Evolutionary conservation across 2,329 filamentous ascomycete genomes (phyloP), one percentile per base, ranked within the genome.

Genomic region (Dryadomyces quercivorus): DNA sequence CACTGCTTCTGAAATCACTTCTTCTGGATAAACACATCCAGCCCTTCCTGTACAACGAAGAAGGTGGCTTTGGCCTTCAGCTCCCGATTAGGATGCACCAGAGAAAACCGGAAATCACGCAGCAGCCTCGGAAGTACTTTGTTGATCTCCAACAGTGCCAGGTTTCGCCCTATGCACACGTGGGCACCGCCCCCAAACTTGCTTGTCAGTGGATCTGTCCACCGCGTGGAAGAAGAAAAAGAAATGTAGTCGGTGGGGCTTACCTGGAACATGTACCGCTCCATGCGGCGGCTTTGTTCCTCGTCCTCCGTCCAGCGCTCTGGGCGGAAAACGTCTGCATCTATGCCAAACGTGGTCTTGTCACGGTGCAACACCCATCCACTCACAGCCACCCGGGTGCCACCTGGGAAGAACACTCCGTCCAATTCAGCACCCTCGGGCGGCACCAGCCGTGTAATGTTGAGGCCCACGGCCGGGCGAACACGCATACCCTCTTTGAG

Each of bases 1-100:
- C n/a, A n/a, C n/a, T n/a, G n/a, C n/a, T n/a, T n/a, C n/a, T n/a
- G n/a, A n/a, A n/a, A n/a, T n/a, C n/a, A n/a, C 56, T 65, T 67
- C 61, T 65, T 66, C 58, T 68, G 69, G 55, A 76, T 68, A 60
- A 69, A 77, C 50, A 80, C 76, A 50, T 79, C 70, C 57, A 81
- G 61, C 0, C 78, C 78, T 51, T 74, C 69, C 63, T 81, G 78
- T 10, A 81, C 76, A 10, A 81, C 78, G 60, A 82, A 81, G 64
- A 81, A 81, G 3, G 76, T 78, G 20, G 77, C 73, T 53, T 76
- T 72, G n/a, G 76, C 75, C 56, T 70, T 72, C 59, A 81, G 67
- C 52, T 73, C 69, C 45, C 72, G 68, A 10, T 70, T 68, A 0
- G 75, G 75, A 55, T 75, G 68, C n/a, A 73, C 70, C 26, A 81